Base-by-base conservation (phyloP, 2,329 filamentous ascomycete genomes). In the Coniochaeta sp. region DNA sequence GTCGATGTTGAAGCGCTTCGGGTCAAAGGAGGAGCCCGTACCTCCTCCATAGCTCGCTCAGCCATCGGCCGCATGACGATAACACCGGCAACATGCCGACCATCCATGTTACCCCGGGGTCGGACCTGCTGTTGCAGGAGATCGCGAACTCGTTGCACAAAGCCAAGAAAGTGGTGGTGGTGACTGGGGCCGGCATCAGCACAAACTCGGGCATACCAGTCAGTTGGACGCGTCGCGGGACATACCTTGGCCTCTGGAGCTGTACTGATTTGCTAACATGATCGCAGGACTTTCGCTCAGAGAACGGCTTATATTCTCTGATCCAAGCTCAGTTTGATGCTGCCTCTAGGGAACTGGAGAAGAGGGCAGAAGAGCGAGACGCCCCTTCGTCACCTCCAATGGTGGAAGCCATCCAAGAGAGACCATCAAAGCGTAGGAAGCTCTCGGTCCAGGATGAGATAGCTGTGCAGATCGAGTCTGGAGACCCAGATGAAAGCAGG, bases 161-260 rank as follows among this genome's bases (percentile, higher is more conserved):
- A 69, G 82, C 88, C 12, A 83, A 81, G 63, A 90, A 89, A 70
- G 80, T 89, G n/a, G 80, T 90, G 9, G 83, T 90, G 22, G 78
- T 90, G 34, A 90, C 88, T 0, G 88, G 88, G 57, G 88, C 88
- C 56, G 88, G 88, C 58, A 90, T 90, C 69, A 89, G 86, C 69
- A 90, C 88, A 57, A 90, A 89, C 70, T 89, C 86, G 63, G 88
- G 88, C 59, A 90, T 90, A 69, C 88, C 88, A 57, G 88, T 90
- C 77, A 68, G 81, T 71, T 4, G 12, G 59, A 62, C 61, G 60
- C 58, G 61, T 63, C 61, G 3, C 9, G 14, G 5, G 47, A 10
- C 10, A 2, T 10, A 24, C 4, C 30, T 19, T 40, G 19, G 24
- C 24, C 7, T 10, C 9, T 19, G 30, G 9, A 22, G 30, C 5